phyloP scores from a whole-genome alignment of 345 rosid species.

The Fremontodendron californicum region DNA sequence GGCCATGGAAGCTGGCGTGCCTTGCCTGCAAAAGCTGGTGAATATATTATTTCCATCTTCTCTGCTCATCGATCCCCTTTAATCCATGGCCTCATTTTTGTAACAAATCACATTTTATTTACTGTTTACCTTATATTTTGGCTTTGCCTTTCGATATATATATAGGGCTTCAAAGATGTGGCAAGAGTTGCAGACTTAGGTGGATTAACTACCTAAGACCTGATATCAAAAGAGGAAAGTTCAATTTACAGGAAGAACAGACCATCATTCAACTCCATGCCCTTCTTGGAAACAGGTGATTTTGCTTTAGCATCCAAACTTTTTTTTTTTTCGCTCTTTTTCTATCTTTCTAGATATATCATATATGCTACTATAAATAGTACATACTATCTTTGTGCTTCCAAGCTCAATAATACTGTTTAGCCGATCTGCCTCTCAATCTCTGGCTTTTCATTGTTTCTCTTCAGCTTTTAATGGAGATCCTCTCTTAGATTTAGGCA shows the following conservation, averaged over 20 bases:
- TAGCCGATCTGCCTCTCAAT: no score
- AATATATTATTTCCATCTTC: neutral
- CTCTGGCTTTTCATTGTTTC: no score
- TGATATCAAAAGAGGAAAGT: conserved; percentile 56
- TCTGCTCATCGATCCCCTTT: neutral
- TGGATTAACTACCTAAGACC: conserved; percentile 62
- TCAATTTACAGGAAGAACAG: conserved; percentile 51
- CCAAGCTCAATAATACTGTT: no score
- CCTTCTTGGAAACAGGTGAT: conserved; percentile 55
- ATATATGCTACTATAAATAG: no score
- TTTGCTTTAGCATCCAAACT: neutral
- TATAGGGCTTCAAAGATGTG: conserved; percentile 58
- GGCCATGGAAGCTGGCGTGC: conserved; percentile 60
- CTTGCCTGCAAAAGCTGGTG: conserved; percentile 51
- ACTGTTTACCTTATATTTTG: neutral
- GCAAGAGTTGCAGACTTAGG: conserved; percentile 59
- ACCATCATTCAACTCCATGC: conserved; percentile 58
- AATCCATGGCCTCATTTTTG: neutral
- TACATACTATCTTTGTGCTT: no score
- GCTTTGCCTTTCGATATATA: neutral
- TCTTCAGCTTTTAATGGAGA: no score
- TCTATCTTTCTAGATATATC: no score
- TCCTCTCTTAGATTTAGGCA: no score
- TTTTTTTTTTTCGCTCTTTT: no score
- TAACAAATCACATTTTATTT: neutral